phyloP scores from a whole-genome alignment of 352 stramenopile species.

The Phytophthora nicotianae region DNA sequence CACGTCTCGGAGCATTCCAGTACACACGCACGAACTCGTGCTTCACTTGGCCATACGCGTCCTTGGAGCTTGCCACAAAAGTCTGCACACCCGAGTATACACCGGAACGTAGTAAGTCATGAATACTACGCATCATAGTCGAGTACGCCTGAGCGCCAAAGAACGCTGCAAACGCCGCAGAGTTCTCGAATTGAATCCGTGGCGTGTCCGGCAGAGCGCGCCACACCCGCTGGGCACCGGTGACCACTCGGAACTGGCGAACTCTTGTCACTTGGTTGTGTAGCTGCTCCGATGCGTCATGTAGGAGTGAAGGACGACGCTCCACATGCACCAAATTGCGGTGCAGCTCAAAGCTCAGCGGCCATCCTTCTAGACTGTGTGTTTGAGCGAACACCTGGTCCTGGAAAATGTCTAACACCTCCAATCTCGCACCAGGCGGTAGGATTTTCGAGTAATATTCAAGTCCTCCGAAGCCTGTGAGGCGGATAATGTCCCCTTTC shows the following conservation, averaged over 20 bases:
- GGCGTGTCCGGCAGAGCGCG: slow-evolving; percentile 43
- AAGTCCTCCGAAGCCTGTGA: slow-evolving; percentile 64
- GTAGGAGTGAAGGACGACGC: slow-evolving; percentile 59
- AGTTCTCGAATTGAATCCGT: slow-evolving; percentile 47
- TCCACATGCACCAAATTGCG: slow-evolving; percentile 72
- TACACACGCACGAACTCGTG: slow-evolving; percentile 63
- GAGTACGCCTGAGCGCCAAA: slow-evolving; percentile 50
- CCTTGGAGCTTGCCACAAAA: slow-evolving; percentile 42
- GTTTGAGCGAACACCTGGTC: slow-evolving; percentile 67
- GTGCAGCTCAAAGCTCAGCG: slow-evolving; percentile 66
- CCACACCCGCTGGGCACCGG: slow-evolving; percentile 50
- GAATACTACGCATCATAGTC: slow-evolving; percentile 41
- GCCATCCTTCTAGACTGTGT: slow-evolving; percentile 65
- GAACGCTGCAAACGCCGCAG: slow-evolving; percentile 53
- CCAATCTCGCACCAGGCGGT: slow-evolving; percentile 47
- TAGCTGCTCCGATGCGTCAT: slow-evolving; percentile 57
- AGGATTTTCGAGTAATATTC: slow-evolving; percentile 77
- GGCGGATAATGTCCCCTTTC: slow-evolving; percentile 63
- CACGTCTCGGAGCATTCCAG: slow-evolving; percentile 33
- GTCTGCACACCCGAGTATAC: slow-evolving; percentile 48
- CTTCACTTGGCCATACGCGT: slow-evolving; percentile 52
- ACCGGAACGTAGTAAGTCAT: slow-evolving; percentile 42
- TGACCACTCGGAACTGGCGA: slow-evolving; percentile 49
- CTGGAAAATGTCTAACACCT: slow-evolving; percentile 68
- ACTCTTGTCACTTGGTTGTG: slow-evolving; percentile 58